Evolutionary conservation across 768 basidiomycete genomes (phyloP), one percentile per base, ranked within the genome.

Genomic region (Boletellus ananiceps): DNA sequence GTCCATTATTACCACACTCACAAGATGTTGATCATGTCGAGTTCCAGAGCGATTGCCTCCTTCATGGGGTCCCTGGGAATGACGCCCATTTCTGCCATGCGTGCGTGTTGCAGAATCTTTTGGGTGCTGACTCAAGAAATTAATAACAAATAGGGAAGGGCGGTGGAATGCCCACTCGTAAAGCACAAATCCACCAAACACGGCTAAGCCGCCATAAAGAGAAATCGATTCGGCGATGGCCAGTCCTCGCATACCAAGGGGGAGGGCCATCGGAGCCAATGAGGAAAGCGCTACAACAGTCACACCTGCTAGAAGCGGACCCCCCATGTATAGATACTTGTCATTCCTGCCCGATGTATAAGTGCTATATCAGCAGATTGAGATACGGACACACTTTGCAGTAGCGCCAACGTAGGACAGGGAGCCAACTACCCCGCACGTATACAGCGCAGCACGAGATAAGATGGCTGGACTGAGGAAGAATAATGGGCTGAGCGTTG

Each of bases 1-100:
- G 6, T 4, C 19, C 5, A 46, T 44, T 11, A 46, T n/a, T 2
- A 35, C 5, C 38, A 40, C 5, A 69, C 83, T 54, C 58, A 87
- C 85, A 92, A 92, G 43, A 93, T 91, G 68, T 93, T 93, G 62
- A 94, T 81, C 80, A 92, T 86, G 60, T 92, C 88, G 46, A 93
- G 77, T 63, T 93, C 84, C 44, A 93, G 74, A 38, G 80, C 74
- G 47, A 92, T 81, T 6, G 88, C 79, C 68, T 92, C 91, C 46
- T 75, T 83, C 58, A 93, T 69, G 7, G 92, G 83, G 66, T 94
- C 92, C 27, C 77, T 74, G 39, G 78, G 72, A 60, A 88, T 78
- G 34, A 66, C 57, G 40, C 90, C 88, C 53, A 72, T 70, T 62
- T 91, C 84, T 16, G 81, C 85, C 65, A 88, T 64, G 18, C 87